Evolutionary conservation across 306 rosid genomes (phyloP), one percentile per base, ranked within the genome.

Genomic region (Pyrus betulifolia): DNA sequence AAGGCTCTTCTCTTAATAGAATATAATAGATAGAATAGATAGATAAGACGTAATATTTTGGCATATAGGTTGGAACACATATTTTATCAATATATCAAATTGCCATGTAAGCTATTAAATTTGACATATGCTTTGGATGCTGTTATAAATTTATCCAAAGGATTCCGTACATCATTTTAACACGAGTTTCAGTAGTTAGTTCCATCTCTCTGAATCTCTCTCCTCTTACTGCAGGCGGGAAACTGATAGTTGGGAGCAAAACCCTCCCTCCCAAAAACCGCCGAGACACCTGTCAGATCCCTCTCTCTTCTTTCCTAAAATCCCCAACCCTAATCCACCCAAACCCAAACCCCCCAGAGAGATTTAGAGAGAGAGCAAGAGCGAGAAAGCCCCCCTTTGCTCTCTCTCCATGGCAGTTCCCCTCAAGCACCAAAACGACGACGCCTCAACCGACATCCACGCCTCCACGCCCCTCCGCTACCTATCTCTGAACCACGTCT

Each of bases 401-500:
- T 62, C 72, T 71, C 71, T 40, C 68, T 59, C 46, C 64, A 81
- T 81, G 85, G 85, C 81, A 67, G 67, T 76, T 14, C 66, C 73
- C 61, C 70, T 21, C 8, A 57, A 44, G 13, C 77, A n/a, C 58
- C 62, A 19, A 62, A 74, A 70, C 73, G 98, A 88, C 38, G 94
- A 90, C 70, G 85, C 86, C n/a, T 67, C 57, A 67, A 52, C 88
- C 80, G 97, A 94, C 78, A 83, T 87, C 23, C 86, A 84, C 78
- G 74, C 88, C 40, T 70, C 84, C 55, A 80, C 99, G 17, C 98
- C 97, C 74, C 68, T 92, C 70, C 84, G 96, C 10, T 96, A 92
- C 83, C 92, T 91, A 2, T 89, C 97, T 3, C 90, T 96, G 76
- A 92, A 96, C 84, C 98, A 88, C 79, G 93, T 96, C 54, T 96